Base-by-base conservation (phyloP, 2,329 filamentous ascomycete genomes). In the Colletotrichum nymphaeae region DNA sequence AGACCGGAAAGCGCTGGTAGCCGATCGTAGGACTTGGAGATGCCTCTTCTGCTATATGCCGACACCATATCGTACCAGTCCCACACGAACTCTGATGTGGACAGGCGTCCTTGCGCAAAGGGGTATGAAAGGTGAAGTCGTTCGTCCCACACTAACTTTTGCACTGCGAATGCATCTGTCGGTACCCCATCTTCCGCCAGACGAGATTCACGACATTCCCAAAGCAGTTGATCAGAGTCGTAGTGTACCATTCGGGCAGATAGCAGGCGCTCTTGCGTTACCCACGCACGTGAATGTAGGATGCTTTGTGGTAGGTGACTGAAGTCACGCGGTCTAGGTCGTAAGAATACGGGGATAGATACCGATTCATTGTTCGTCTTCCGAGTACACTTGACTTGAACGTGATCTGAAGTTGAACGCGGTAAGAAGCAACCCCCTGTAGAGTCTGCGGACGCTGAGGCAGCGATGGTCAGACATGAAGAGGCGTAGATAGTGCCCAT, bases 221-320 rank as follows among this genome's bases (percentile, higher is more conserved):
- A 77, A 1, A 73, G 53, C 16, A 78, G 67, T 49, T 78, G 75
- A 4, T 73, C 55, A 28, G 55, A 9, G 5, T 62, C 65, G n/a
- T 70, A 78, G 58, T 77, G 75, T 5, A 78, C 28, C 1, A 75
- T 65, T 7, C 77, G 59, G 6, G 77, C 68, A 1, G 77, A 76
- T 3, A 78, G 72, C 4, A 78, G 63, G 2, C 76, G 67, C 49
- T 78, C 77, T 59, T 78, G 77, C 22, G 76, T 71, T 3, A 77
- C 76, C 77, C 77, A 78, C 3, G 68, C 75, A 5, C 77, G 69
- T 2, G 24, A 49, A 35, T 76, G 75, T 12, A 78, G 69, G 24
- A 37, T 32, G 26, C 60, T 32, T 28, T 12, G 12, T 19, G 42
- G 26, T 8, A 52, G 42, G 42, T 53, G 26, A 66, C 66, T 19